Percentiles rank a stretch among this genome's conserved stretches.
phyloP scores from a whole-genome alignment of 2,329 filamentous ascomycete species.

The Epichloe hybrida region DNA sequence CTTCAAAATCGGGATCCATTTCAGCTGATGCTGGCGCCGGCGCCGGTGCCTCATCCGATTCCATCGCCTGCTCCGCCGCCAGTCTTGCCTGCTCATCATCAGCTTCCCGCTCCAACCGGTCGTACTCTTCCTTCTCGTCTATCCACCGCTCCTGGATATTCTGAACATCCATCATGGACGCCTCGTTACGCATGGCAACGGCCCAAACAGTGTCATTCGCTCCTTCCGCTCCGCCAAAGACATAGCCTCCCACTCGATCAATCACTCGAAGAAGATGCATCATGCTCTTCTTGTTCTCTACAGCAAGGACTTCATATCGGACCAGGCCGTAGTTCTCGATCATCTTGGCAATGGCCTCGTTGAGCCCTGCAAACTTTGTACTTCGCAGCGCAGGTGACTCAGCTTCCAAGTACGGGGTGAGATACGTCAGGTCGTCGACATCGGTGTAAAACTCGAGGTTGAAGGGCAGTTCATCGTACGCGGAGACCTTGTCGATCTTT shows the following conservation, averaged over 20 bases:
- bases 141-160: conserved; percentile 96
- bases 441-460: conserved; percentile 97
- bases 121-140: conserved; percentile 76
- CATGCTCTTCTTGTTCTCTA: conserved; percentile 96
- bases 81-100: conserved; percentile 60
- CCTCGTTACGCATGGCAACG: conserved; percentile 72
- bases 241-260: conserved; percentile 84
- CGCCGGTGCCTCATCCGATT: conserved; percentile 18
- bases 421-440: conserved; percentile 79
- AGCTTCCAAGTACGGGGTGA: conserved; percentile 65
- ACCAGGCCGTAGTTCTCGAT: conserved; percentile 86
- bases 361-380: conserved; percentile 70
- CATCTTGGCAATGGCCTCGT: conserved; percentile 72
- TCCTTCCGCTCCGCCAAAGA: conserved; percentile 79
- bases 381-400: conserved; percentile 60
- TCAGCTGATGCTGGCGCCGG: conserved; percentile 11
- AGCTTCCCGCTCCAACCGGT: conserved; percentile 61
- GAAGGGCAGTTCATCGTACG: conserved; percentile 79
- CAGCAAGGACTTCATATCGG: conserved; percentile 81
- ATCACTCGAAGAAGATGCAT: conserved; percentile 80
- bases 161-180: conserved; percentile 62
- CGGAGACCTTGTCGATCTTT: conserved; percentile 87
- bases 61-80: conserved; percentile 24
- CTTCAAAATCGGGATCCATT: conserved; percentile 35
- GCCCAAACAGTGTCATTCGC: conserved; percentile 97